Conservation (phyloP, 768 basidiomycete genomes). For the Lactifluus rugatus region DNA sequence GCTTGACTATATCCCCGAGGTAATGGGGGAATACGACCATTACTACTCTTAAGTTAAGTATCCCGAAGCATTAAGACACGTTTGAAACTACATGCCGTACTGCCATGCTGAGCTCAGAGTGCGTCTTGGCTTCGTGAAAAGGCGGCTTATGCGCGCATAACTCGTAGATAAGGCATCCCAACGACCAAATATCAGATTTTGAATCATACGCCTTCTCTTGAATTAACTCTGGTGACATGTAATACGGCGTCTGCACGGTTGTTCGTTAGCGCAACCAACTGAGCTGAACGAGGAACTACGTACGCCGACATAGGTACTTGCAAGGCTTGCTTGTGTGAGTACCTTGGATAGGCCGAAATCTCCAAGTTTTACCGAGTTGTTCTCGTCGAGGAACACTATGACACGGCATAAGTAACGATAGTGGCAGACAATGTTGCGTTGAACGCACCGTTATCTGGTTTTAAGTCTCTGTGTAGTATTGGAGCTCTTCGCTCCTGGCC, state of each 20-base stretch:
- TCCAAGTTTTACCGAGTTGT: conserved; percentile 84
- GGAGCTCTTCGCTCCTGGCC: conserved; percentile 52
- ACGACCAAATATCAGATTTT: conserved; percentile 97
- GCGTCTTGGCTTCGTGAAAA: conserved; percentile 88
- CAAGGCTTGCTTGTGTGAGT: conserved; percentile 77
- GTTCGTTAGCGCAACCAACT: neutral
- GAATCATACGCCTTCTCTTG: conserved; percentile 96
- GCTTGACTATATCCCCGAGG: conserved; percentile 75
- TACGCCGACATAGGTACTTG: conserved; percentile 95
- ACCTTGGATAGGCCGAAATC: conserved; percentile 97
- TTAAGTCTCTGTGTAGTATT: conserved; percentile 90
- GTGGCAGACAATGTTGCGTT: too few relatives aligned
- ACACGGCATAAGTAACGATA: neutral
- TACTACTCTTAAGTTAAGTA: conserved; percentile 32
- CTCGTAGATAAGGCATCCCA: conserved; percentile 95
- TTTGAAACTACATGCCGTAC: conserved; percentile 47
- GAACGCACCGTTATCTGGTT: conserved; percentile 87
- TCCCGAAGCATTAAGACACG: neutral
- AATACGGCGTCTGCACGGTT: conserved; percentile 84
- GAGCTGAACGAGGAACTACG: conserved; percentile 24
- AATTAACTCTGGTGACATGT: conserved; percentile 99
- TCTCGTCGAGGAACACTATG: conserved; percentile 81
- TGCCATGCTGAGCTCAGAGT: conserved; percentile 71
- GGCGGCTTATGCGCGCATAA: conserved; percentile 90
- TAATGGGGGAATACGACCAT: conserved; percentile 84